Conservation (phyloP, 1,284 basidiomycete genomes). For the Vanrija sp. region DNA sequence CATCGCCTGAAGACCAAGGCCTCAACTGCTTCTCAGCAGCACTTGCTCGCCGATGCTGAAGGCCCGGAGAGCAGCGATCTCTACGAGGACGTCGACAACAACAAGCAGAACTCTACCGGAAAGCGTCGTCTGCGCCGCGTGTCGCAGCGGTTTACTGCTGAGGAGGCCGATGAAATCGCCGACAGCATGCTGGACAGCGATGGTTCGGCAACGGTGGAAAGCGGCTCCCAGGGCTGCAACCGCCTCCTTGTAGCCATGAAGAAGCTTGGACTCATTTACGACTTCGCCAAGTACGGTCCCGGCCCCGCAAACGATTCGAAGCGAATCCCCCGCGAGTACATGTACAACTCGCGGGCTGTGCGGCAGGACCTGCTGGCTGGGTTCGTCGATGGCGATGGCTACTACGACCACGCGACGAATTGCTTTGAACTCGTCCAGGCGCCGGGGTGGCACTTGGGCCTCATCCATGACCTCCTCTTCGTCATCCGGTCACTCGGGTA, state of each 20-base stretch:
- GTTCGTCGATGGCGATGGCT: neutral
- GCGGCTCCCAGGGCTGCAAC: neutral
- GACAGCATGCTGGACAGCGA: neutral
- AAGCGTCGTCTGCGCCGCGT: no score
- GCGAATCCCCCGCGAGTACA: neutral
- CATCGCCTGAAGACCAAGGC: no score
- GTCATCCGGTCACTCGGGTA: no score
- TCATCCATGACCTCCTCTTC: no score
- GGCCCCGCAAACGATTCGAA: neutral
- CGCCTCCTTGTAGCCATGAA: neutral
- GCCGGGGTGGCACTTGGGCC: neutral
- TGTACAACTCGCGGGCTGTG: neutral
- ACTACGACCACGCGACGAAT: neutral
- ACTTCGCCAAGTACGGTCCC: neutral
- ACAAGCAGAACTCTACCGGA: no score
- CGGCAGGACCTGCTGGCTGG: neutral
- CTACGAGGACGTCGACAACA: no score
- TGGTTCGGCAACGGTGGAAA: neutral
- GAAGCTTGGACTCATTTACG: neutral
- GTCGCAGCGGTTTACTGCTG: no score
- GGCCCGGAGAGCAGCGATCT: no score
- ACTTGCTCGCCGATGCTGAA: no score
- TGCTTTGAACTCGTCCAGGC: neutral
- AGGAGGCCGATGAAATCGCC: neutral
- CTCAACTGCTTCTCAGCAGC: no score